Evolutionary conservation across 495 filamentous ascomycete species (phyloP), one percentile per base, ranked within the genome.

Genomic region (Lophiotrema nucula): DNA sequence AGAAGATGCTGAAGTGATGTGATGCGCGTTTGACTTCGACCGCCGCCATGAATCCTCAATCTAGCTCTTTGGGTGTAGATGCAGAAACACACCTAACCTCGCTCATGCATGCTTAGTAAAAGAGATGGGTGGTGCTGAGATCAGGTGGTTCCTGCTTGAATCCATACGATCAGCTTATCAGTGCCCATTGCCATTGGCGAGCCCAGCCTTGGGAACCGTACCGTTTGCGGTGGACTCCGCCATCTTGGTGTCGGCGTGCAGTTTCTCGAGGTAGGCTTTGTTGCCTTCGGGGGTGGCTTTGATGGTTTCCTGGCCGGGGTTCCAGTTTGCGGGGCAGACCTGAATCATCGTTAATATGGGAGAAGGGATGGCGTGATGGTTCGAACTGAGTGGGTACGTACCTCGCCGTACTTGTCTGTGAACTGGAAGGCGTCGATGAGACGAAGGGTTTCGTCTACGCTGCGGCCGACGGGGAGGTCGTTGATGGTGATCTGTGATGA

Each of bases 351-450:
- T 47, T 44, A 10, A 24, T 12, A 21, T 15, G 16, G 37, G 42
- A 11, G 13, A 4, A 28, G 6, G 22, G 54, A 28, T 11, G 25
- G 54, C 0, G 13, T 57, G 19, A 8, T 8, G 31, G 31, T 35
- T 8, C 8, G 53, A 8, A 49, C 13, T 21, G 1, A 22, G 22
- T 8, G 10, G 12, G 60, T 57, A 47, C 60, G 63, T 56, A 79
- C 79, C 67, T 83, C 81, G 50, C 81, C 81, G 51, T 78, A 79
- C 70, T 83, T 76, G 53, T 83, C 81, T 56, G 78, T 81, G 70
- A 82, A 82, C 64, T 80, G 74, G 71, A 83, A 81, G 15, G 81
- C 81, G 62, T 83, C 75, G 54, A 83, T 69, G 27, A 83, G 74
- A 48, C 81, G 81, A 52, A 81, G 73, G 15, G 77, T 76, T 66